Evolutionary conservation across 2,329 filamentous ascomycete genomes (phyloP).

Genomic region (Rhynchosporium agropyri): DNA sequence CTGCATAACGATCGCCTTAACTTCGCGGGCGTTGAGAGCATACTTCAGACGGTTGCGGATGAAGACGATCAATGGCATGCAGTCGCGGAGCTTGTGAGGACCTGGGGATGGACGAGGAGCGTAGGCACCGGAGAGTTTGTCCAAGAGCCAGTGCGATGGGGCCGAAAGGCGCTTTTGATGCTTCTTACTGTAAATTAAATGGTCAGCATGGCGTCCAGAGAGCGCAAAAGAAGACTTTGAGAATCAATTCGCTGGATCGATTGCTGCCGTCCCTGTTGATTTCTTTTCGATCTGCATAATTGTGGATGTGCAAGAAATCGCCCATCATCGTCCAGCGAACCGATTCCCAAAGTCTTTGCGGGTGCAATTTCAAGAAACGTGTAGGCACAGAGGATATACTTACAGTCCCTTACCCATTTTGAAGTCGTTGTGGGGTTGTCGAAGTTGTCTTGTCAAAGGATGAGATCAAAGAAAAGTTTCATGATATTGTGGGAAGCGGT

Average conservation of each 20-base stretch:
- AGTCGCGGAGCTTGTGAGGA: conserved; percentile 99
- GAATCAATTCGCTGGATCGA: neutral
- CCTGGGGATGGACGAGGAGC: conserved; percentile 73
- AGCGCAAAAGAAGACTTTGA: neutral
- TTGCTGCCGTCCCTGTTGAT: neutral
- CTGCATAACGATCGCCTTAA: conserved; percentile 98
- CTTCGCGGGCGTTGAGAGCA: conserved; percentile 97
- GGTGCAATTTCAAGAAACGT: neutral
- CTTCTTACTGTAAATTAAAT: conserved; percentile 73
- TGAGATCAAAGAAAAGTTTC: conserved; percentile 2
- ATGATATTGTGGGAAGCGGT: neutral
- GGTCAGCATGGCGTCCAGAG: conserved; percentile 25
- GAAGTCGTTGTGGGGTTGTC: conserved; percentile 18
- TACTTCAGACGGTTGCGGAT: conserved; percentile 98
- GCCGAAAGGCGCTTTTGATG: conserved; percentile 99
- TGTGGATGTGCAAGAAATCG: neutral
- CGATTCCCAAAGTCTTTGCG: neutral
- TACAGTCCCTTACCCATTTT: conserved; percentile 54
- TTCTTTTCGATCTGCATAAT: neutral
- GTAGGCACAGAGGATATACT: conserved; percentile 19
- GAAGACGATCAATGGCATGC: conserved; percentile 98
- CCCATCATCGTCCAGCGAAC: neutral
- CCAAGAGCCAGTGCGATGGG: conserved; percentile 99
- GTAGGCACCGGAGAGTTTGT: conserved; percentile 96
- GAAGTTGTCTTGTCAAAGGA: conserved; percentile 13